Evolutionary conservation across 78 protist genomes (phyloP).

Genomic region (slime mould (Dictyostelium discoideum)): DNA sequence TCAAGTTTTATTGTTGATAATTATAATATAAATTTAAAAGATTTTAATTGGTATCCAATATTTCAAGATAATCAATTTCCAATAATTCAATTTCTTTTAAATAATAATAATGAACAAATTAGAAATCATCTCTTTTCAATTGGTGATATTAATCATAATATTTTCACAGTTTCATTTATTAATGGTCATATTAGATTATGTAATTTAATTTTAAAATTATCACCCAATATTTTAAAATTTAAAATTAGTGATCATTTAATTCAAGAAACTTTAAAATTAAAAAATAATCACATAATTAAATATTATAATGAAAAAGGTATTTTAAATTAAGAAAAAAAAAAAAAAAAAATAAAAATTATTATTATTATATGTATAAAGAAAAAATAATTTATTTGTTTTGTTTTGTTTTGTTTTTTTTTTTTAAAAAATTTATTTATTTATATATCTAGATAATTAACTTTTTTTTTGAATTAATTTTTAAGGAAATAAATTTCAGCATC

Average conservation of each 20-base stretch:
- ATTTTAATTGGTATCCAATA: background rate
- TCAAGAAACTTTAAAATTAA: background rate
- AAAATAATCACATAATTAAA: background rate
- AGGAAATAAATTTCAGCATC: slow-evolving; percentile 53
- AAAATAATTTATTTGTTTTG: too few species aligned
- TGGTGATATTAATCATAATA: background rate
- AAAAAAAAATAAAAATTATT: background rate
- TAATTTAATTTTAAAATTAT: background rate
- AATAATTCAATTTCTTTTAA: background rate
- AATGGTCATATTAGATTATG: background rate
- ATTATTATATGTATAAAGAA: too few species aligned
- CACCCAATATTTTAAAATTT: background rate
- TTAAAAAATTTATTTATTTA: background rate
- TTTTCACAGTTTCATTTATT: background rate
- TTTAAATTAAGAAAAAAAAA: background rate
- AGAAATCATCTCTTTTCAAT: background rate
- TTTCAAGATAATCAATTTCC: background rate
- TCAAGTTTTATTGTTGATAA: background rate
- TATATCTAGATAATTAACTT: background rate
- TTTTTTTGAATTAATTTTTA: background rate
- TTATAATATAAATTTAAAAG: background rate
- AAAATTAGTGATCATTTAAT: background rate
- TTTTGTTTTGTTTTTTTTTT: background rate
- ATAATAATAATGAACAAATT: background rate
- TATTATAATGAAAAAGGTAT: slow-evolving; percentile 4